phyloP scores from a whole-genome alignment of 352 stramenopile genomes.

The Pythium sukuiense region DNA sequence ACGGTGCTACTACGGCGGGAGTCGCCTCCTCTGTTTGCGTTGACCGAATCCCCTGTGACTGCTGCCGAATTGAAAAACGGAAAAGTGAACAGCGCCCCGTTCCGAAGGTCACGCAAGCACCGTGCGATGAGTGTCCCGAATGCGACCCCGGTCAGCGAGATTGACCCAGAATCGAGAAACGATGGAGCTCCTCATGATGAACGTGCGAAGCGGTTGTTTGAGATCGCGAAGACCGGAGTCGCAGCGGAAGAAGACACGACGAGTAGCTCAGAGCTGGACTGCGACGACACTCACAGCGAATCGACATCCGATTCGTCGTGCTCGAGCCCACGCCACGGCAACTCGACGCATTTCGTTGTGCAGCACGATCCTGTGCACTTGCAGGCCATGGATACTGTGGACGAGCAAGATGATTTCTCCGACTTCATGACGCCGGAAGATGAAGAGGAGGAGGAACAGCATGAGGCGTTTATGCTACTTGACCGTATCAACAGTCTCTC shows the following conservation, averaged over 20 bases:
- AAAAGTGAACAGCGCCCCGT: constrained; percentile 4
- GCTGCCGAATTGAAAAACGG: constrained; percentile 4
- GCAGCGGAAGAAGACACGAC: constrained; percentile 41
- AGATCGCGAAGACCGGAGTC: constrained; percentile 2
- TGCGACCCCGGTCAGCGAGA: not conserved
- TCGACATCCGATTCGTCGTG: constrained; percentile 76
- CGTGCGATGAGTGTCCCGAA: constrained; percentile 31
- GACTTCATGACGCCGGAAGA: constrained; percentile 50
- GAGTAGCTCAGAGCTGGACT: constrained; percentile 50
- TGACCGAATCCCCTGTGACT: constrained; percentile 16
- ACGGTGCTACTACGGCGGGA: constrained; percentile 28
- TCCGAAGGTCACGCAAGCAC: constrained; percentile 21
- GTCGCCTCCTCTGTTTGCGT: constrained; percentile 28
- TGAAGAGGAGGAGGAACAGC: constrained; percentile 51
- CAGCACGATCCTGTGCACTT: constrained; percentile 27
- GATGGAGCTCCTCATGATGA: not conserved
- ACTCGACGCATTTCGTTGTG: constrained; percentile 30
- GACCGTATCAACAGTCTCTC: constrained; percentile 68
- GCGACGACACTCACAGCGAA: constrained; percentile 74
- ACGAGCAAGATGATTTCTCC: constrained; percentile 57
- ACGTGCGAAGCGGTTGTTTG: constrained; percentile 10
- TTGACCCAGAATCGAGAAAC: constrained; percentile 8
- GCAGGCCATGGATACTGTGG: constrained; percentile 19
- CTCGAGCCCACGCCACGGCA: constrained; percentile 55
- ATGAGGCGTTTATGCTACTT: constrained; percentile 61